A percentile compares a stretch with the other conserved stretches of the same genome.
Conservation (phyloP, 176 grass and related monocot genomes). For the Cenchrus fungigraminus region DNA sequence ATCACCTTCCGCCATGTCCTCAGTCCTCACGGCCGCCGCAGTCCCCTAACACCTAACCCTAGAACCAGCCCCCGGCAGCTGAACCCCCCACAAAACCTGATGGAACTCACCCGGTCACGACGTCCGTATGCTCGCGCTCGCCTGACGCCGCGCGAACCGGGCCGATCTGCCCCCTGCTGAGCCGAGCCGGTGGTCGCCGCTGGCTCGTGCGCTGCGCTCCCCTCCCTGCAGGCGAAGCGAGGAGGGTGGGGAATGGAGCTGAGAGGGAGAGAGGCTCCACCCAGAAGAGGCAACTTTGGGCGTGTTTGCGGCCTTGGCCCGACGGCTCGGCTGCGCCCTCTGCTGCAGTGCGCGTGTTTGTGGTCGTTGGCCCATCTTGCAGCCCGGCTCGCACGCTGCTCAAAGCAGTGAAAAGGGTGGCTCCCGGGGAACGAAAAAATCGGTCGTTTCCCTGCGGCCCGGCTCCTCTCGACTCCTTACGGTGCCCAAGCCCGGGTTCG, state of each 20-base stretch:
- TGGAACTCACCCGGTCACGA: not conserved
- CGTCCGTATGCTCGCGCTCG: not conserved
- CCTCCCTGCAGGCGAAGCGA: not conserved
- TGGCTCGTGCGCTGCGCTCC: not conserved
- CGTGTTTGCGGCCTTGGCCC: too few relatives aligned
- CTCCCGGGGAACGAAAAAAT: too few relatives aligned
- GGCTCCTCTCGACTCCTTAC: too few relatives aligned
- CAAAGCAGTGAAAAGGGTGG: too few relatives aligned
- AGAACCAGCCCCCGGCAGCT: slow-evolving; percentile 9
- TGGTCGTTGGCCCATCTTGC: too few relatives aligned
- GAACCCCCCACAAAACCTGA: not conserved
- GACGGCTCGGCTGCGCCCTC: too few relatives aligned
- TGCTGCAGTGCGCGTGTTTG: too few relatives aligned
- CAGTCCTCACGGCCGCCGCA: not conserved
- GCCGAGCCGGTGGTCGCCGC: slow-evolving; percentile 11
- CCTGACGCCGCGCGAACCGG: not conserved
- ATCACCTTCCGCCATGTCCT: too few relatives aligned
- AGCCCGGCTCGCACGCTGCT: too few relatives aligned
- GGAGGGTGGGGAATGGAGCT: not conserved
- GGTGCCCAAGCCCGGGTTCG: too few relatives aligned
- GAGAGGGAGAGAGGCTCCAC: not conserved
- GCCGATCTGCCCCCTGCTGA: slow-evolving; percentile 16
- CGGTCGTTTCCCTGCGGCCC: too few relatives aligned
- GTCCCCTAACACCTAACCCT: slow-evolving; percentile 37
- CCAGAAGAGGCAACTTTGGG: too few relatives aligned